These are phyloP conservation scores for Daedalea quercina DNA, from an alignment of 768 basidiomycete genomes.

Conservation along the genomic window DNA sequence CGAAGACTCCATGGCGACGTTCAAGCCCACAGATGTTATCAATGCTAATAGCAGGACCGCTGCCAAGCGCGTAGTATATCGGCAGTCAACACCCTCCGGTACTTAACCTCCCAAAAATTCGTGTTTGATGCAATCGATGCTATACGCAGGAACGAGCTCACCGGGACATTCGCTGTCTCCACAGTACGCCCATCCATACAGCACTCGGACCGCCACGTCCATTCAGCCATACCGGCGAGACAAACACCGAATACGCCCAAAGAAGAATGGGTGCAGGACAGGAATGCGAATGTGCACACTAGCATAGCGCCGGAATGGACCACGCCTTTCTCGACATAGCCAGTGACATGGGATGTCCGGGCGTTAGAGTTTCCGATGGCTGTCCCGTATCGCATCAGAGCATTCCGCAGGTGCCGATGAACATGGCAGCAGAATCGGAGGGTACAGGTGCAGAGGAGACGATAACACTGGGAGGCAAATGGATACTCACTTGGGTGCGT, in stretches of 20 bases:
- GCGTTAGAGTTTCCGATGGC: too few relatives aligned
- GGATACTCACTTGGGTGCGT: slow-evolving; percentile 70
- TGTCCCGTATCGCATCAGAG: too few relatives aligned
- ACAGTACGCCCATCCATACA: neutral
- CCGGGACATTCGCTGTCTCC: neutral
- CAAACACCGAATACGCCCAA: neutral
- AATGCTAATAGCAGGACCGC: too few relatives aligned
- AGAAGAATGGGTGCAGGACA: neutral
- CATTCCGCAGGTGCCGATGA: too few relatives aligned
- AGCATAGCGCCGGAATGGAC: neutral
- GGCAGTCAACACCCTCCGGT: neutral
- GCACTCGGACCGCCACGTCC: neutral
- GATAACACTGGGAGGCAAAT: neutral
- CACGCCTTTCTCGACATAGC: neutral
- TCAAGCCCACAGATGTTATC: too few relatives aligned
- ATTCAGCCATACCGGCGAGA: neutral
- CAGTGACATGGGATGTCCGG: too few relatives aligned
- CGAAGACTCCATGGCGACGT: neutral
- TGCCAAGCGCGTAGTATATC: too few relatives aligned
- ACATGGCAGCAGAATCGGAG: too few relatives aligned
- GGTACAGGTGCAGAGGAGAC: too few relatives aligned
- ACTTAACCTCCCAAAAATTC: neutral
- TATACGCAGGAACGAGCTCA: neutral
- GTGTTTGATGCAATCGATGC: neutral
- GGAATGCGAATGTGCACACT: too few relatives aligned